Base-by-base conservation (phyloP, 768 basidiomycete genomes). In the Cystobasidium tubakii region DNA sequence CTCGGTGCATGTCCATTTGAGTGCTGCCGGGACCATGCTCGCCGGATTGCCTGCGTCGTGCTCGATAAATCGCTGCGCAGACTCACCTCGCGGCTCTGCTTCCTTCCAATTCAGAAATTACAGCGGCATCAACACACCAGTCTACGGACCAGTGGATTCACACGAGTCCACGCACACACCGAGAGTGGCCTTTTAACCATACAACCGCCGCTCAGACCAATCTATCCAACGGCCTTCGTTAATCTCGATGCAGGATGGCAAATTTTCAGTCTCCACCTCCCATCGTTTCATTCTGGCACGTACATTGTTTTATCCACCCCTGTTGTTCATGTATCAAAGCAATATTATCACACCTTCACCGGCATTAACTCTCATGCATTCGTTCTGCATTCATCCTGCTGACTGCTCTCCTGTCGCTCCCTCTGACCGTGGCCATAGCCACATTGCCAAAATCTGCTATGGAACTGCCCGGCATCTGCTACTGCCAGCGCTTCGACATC, bases 121-220 rank as follows among this genome's bases (percentile, higher is more conserved):
- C 34, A 54, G 66, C 66, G 66, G 44, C 66, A 67, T 67, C 66
- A 67, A 67, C 66, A 67, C 66, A 33, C 66, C 44, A 50, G 50
- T 29, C 66, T 60, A 67, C 10, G 42, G 25, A 43, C 39, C 7
- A 39, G 21, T 33, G 15, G 39, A 15, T 27, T 19, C 23, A 39
- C 19, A n/a, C 63, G 13, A 44, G 23, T 12, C 4, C 63, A 23
- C 25, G 9, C 33, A 9, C 29, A 27, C 63, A 67, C 66, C 42
- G 25, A 46, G 66, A 31, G 25, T 50, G 50, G 66, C 44, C 66
- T 67, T 67, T 67, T 19, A 31, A 46, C 63, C 63, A 65, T 65
- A 39, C 36, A 62, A 65, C 44, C 19, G 66, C 46, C 66, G 66
- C 66, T 54, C 10, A 67, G 66, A 67, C 36, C 66, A 36, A 65